Evolutionary conservation across 2,329 filamentous ascomycete genomes (phyloP), one percentile per base, ranked within the genome.

Genomic region (Scedosporium apiospermum): DNA sequence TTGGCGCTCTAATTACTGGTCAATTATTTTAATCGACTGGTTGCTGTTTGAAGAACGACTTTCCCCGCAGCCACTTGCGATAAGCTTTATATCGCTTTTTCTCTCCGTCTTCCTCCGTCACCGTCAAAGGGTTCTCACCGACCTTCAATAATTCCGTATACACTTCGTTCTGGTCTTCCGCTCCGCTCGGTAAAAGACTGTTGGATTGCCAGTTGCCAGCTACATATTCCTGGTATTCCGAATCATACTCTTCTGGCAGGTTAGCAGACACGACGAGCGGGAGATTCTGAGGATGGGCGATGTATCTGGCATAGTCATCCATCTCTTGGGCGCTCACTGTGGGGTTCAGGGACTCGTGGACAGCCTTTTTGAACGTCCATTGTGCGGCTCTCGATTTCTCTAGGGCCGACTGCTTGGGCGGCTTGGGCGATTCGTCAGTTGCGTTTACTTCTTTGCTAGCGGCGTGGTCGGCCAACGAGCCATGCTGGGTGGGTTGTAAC

Each of bases 51-150:
- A 98, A 98, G 69, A 98, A 82, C 69, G 91, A 96, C 78, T 97
- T 98, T 18, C 93, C 93, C 65, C 87, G 84, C 71, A 99, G 79
- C 93, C 95, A 99, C 76, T 97, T 96, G 69, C 88, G 80, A 75
- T 99, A 99, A 9, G 93, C 90, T 76, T 96, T 98, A 75, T 99
- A 99, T 68, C 95, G 82, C 81, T 98, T 97, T 82, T 96, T 98
- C 49, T 83, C 82, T 57, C 87, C 82, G 73, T 98, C 95, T 70
- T 96, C 93, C 55, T 93, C 88, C 1, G 87, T 88, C 14, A 98
- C 93, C 2, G 91, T 96, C 61, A 99, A 77, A 18, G 91, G 91
- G 69, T 96, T 91, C 65, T 95, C 89, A 4, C 84, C 85, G 12
- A 95, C 84, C 53, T 82, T 84, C 63, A 97, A 73, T 69, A 95